phyloP scores from a whole-genome alignment of 257 asterid species.

The Solanum microdontum region DNA sequence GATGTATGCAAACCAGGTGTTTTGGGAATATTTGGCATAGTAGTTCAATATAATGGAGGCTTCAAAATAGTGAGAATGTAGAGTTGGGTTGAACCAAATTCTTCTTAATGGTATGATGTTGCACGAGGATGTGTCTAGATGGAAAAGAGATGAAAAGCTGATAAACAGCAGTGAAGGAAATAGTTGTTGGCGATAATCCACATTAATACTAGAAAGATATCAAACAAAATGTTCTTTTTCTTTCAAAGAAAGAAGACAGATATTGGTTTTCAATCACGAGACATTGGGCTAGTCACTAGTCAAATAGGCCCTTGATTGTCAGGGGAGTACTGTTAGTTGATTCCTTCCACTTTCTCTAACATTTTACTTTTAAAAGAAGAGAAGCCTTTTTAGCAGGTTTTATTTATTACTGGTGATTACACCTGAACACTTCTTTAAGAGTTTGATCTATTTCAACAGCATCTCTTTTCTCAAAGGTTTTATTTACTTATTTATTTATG shows the following conservation, averaged over 20 bases:
- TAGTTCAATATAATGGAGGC: neutral
- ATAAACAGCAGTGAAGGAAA: neutral
- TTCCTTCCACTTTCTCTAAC: neutral
- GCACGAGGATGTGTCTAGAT: neutral
- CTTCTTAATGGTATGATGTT: neutral
- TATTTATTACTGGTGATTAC: neutral
- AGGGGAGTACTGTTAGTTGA: neutral
- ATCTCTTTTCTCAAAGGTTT: neutral
- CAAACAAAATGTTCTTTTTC: neutral
- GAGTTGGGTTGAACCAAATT: neutral
- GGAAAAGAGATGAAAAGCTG: neutral
- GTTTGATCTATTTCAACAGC: neutral
- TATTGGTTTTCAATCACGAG: neutral
- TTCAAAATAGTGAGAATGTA: neutral
- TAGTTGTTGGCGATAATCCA: neutral
- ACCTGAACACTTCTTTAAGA: neutral
- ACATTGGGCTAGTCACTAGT: neutral
- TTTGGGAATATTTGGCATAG: neutral
- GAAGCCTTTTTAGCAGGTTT: neutral
- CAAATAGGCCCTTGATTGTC: neutral
- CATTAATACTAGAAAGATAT: neutral
- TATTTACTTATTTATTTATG: neutral
- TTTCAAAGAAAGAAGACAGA: neutral
- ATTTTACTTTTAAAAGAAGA: neutral
- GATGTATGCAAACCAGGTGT: neutral